Conservation (phyloP, 2,329 filamentous ascomycete species). For the Tolypocladium album region DNA sequence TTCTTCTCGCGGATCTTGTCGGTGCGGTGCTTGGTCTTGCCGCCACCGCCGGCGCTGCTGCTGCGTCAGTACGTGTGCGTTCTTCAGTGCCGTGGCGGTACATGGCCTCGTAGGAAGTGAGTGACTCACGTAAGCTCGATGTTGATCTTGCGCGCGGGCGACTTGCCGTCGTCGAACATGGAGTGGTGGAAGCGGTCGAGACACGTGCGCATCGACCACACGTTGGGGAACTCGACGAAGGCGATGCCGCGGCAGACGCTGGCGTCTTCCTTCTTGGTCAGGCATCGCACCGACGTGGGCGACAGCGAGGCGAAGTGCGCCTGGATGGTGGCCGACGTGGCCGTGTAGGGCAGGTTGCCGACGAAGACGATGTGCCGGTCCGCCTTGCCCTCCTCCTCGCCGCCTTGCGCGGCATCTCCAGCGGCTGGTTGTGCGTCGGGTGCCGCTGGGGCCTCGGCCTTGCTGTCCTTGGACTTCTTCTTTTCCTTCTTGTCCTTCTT, state of each 20-base stretch:
- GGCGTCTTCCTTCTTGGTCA: constrained; percentile 53
- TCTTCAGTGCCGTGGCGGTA: no score
- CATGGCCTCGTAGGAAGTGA: not conserved
- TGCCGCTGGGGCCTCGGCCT: not conserved
- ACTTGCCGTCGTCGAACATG: constrained; percentile 50
- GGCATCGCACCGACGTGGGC: constrained; percentile 45
- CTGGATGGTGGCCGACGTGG: constrained; percentile 57
- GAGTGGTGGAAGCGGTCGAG: constrained; percentile 85
- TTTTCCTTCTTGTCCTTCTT: not conserved
- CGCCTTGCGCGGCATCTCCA: not conserved
- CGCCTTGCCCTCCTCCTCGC: constrained; percentile 6
- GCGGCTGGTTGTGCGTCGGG: not conserved
- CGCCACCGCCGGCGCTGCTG: constrained; percentile 71
- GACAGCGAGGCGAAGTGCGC: constrained; percentile 67
- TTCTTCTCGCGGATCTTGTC: constrained; percentile 82
- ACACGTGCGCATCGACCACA: constrained; percentile 86
- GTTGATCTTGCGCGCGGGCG: constrained; percentile 65
- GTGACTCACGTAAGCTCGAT: constrained; percentile 72
- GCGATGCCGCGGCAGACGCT: constrained; percentile 63
- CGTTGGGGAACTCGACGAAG: constrained; percentile 81
- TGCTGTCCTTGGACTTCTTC: not conserved
- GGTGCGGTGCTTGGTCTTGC: constrained; percentile 60
- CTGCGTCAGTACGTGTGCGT: not conserved
- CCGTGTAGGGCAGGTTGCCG: constrained; percentile 81
- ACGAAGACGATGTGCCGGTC: constrained; percentile 22